Base-by-base conservation (phyloP, 225 moss, liverwort and hornwort genomes). In the Polytrichum commune region DNA sequence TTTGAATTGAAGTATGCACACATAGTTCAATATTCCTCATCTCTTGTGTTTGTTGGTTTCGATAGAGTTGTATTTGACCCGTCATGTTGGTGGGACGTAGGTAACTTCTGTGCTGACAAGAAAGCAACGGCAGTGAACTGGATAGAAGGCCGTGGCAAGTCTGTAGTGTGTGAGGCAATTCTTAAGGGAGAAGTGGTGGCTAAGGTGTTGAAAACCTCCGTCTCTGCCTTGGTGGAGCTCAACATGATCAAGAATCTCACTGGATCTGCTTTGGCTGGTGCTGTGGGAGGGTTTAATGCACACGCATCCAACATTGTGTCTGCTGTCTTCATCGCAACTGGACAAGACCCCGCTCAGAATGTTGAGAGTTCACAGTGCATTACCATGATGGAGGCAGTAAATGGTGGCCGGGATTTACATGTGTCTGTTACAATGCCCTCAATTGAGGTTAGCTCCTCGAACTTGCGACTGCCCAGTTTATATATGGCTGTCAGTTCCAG, bases 61-160 rank as follows among this genome's bases (percentile, higher is more conserved):
- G 16, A 46, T 46, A 46, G 16, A 13, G 4, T 13, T 16, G 46
- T 3, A 3, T 46, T 46, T 46, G 46, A 46, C 16, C 46, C 3
- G 46, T 16, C 46, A 1, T 46, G 4, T 13, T 46, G 46, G 8
- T 61, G 60, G 46, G 46, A 13, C 16, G 1, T 16, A 62, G 75
- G 75, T 5, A 75, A 75, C 27, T 62, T 75, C 60, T 75, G 75
- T 46, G 75, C 75, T 18, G 75, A 75, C 75, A 75, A 75, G 35
- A 75, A 75, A 62, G 75, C 75, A 23, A 75, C 75, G 6, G 75
- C 75, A 60, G 38, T 75, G 32, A 75, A 75, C 32, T 75, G 75
- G 75, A 26, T 75, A 13, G 68, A 75, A 53, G 75, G 75, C 27
- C 67, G 75, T 19, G 75, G 75, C 33, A 75, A 75, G 35, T 75